Conservation (phyloP, 352 stramenopile genomes). For the Phytophthora cryptogea region DNA sequence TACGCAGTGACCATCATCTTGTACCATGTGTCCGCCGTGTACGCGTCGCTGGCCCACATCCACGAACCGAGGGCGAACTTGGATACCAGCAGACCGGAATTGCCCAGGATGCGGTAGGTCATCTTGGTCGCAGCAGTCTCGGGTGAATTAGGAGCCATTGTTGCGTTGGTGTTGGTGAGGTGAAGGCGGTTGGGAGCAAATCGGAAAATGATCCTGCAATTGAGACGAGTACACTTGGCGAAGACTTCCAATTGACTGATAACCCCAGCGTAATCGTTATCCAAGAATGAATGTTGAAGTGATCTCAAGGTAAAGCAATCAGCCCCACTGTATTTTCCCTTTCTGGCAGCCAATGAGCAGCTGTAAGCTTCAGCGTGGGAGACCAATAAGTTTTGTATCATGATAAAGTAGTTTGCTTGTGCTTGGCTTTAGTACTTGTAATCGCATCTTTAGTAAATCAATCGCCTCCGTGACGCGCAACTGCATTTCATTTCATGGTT, state of each 20-base stretch:
- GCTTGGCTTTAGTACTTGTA: neutral
- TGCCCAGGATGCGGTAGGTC: slow-evolving; percentile 1
- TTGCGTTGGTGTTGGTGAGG: neutral
- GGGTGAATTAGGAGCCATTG: neutral
- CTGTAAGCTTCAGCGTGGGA: too few species aligned
- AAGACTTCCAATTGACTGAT: too few species aligned
- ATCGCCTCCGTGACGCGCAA: neutral
- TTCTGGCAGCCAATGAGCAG: too few species aligned
- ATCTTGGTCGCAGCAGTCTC: neutral
- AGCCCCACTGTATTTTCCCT: neutral
- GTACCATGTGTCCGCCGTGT: slow-evolving; percentile 24
- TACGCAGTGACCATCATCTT: slow-evolving; percentile 22
- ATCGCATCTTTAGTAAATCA: neutral
- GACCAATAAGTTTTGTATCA: too few species aligned
- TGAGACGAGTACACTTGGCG: too few species aligned
- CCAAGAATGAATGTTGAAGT: neutral
- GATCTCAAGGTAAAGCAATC: neutral
- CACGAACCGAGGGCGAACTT: slow-evolving; percentile 7
- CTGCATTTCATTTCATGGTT: neutral
- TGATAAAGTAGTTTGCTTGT: too few species aligned
- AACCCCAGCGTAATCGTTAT: neutral
- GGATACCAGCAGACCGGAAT: slow-evolving; percentile 3
- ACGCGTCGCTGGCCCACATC: slow-evolving; percentile 11
- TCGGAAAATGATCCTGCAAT: neutral
- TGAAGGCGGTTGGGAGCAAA: neutral